Conservation (phyloP, 768 basidiomycete genomes). For the button mushroom (Agaricus bisporus) region DNA sequence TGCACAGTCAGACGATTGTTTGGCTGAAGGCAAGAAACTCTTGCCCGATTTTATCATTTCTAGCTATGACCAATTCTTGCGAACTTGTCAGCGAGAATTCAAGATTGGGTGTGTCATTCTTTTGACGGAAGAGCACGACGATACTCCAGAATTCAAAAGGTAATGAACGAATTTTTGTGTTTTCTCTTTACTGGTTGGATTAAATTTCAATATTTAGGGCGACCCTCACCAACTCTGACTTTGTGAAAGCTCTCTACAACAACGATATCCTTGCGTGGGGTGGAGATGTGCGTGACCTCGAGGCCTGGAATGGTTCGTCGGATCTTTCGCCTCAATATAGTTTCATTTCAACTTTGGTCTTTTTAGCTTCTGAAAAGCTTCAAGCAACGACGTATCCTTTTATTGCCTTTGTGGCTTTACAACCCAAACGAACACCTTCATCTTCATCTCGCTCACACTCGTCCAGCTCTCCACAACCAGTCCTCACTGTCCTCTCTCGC, state of each 20-base stretch:
- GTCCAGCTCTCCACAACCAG: slow-evolving; percentile 30
- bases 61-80: slow-evolving; percentile 76
- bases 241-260: slow-evolving; percentile 64
- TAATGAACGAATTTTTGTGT: slow-evolving; percentile 25
- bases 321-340: slow-evolving; percentile 5
- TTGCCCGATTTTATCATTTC: slow-evolving; percentile 81
- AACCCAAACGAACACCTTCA: slow-evolving; percentile 52
- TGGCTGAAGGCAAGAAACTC: slow-evolving; percentile 35
- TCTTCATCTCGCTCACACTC: slow-evolving; percentile 26
- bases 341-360: not conserved
- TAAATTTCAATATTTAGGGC: slow-evolving; percentile 31
- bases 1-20: slow-evolving; percentile 17
- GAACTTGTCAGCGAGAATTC: slow-evolving; percentile 61
- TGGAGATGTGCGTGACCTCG: slow-evolving; percentile 78
- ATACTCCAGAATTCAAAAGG: slow-evolving; percentile 84
- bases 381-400: slow-evolving; percentile 91
- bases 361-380: slow-evolving; percentile 55
- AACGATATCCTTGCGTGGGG: slow-evolving; percentile 87
- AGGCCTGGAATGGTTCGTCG: slow-evolving; percentile 65
- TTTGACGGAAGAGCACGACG: slow-evolving; percentile 87
- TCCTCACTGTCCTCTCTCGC: slow-evolving; percentile 78
- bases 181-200: not conserved
- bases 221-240: slow-evolving; percentile 67
- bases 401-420: slow-evolving; percentile 85
- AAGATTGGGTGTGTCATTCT: slow-evolving; percentile 77